These are phyloP conservation scores for Dactylonectria estremocensis DNA, from an alignment of 2,329 filamentous ascomycete species.

Conservation along the genomic window DNA sequence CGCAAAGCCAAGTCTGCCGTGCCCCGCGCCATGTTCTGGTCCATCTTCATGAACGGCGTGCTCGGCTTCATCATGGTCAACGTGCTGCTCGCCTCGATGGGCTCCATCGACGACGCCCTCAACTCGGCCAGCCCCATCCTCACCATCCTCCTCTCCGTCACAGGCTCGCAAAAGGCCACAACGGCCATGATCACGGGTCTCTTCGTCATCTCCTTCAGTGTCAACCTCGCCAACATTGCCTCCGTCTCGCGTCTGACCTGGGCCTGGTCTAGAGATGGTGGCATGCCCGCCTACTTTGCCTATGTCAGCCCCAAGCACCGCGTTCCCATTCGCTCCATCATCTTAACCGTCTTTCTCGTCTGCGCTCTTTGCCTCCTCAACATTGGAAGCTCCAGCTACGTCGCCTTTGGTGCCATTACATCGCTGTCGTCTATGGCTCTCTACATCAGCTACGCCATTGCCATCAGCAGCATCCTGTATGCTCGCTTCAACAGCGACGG, in stretches of 20 bases:
- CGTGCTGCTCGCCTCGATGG: slow-evolving; percentile 46
- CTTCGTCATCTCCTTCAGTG: slow-evolving; percentile 45
- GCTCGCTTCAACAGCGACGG: slow-evolving; percentile 29
- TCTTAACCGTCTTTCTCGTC: slow-evolving; percentile 44
- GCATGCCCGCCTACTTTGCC: slow-evolving; percentile 45
- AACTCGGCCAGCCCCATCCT: slow-evolving; percentile 42
- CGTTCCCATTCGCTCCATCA: slow-evolving; percentile 42
- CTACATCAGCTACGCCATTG: slow-evolving; percentile 46
- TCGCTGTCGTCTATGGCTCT: slow-evolving; percentile 44
- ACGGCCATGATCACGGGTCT: slow-evolving; percentile 45
- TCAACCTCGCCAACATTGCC: slow-evolving; percentile 45
- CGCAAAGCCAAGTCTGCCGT: slow-evolving; percentile 46
- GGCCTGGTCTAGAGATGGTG: slow-evolving; percentile 47
- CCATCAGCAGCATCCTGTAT: slow-evolving; percentile 44
- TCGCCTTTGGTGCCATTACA: slow-evolving; percentile 46
- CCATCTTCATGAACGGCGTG: slow-evolving; percentile 47
- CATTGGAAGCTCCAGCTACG: slow-evolving; percentile 45
- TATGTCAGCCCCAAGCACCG: slow-evolving; percentile 44
- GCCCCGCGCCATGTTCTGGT: slow-evolving; percentile 47
- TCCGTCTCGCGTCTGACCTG: slow-evolving; percentile 45
- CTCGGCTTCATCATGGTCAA: slow-evolving; percentile 49
- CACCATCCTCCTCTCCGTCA: slow-evolving; percentile 39
- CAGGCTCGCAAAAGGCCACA: slow-evolving; percentile 39
- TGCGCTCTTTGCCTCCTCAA: slow-evolving; percentile 46
- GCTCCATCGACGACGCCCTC: slow-evolving; percentile 44